Percentiles rank a stretch among this genome's conserved stretches.
Conservation (phyloP, 768 basidiomycete species). For the Lactarius pseudohatsudake region DNA sequence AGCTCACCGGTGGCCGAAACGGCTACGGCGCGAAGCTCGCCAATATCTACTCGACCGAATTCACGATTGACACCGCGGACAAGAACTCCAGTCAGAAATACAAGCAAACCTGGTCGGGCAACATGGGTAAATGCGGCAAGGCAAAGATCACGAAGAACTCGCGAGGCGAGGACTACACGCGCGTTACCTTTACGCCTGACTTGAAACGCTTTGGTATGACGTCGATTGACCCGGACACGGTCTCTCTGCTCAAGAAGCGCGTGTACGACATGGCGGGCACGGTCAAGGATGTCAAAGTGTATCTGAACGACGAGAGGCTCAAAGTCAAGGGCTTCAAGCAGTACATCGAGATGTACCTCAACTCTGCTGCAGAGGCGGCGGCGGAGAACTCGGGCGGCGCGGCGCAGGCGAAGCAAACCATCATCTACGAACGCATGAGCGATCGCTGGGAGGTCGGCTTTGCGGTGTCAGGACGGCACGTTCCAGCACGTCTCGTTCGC, state of each 20-base stretch:
- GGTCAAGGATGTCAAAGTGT: constrained; percentile 89
- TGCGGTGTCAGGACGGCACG: constrained; percentile 85
- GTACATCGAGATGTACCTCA: constrained; percentile 92
- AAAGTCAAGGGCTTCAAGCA: constrained; percentile 96
- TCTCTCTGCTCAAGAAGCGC: constrained; percentile 85
- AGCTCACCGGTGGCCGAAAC: constrained; percentile 96
- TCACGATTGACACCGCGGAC: constrained; percentile 94
- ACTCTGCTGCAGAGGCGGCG: constrained; percentile 69
- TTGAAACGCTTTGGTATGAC: constrained; percentile 91
- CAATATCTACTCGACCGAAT: constrained; percentile 97
- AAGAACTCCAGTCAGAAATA: constrained; percentile 85
- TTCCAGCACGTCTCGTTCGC: constrained; percentile 97
- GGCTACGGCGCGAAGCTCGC: constrained; percentile 98
- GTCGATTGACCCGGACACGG: constrained; percentile 85
- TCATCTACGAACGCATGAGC: constrained; percentile 80
- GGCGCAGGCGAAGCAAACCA: constrained; percentile 66
- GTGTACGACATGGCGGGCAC: constrained; percentile 99
- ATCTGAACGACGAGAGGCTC: constrained; percentile 85
- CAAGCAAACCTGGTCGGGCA: constrained; percentile 90
- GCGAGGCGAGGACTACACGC: constrained; percentile 88
- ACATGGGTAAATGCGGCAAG: constrained; percentile 86
- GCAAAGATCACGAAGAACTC: constrained; percentile 93
- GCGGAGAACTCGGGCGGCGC: constrained; percentile 75
- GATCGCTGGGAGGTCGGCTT: constrained; percentile 95
- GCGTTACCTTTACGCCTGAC: constrained; percentile 91